Conservation (phyloP, 2,329 filamentous ascomycete species). For the Colletotrichum viniferum region DNA sequence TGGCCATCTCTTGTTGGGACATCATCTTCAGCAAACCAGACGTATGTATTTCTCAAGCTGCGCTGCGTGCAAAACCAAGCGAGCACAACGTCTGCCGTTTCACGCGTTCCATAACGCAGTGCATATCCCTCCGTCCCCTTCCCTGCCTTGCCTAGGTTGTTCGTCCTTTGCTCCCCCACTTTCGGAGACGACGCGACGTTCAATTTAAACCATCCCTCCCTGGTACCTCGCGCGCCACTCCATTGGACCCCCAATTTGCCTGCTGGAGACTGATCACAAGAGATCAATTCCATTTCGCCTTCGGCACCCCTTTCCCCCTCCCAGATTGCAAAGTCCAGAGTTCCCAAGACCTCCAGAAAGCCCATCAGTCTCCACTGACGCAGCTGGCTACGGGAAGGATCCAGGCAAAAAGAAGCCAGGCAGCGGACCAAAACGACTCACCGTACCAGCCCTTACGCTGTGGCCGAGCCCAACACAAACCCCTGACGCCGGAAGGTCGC, state of each 20-base stretch:
- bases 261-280: constrained; percentile 15
- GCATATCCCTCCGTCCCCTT: background rate
- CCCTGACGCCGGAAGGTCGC: constrained; percentile 18
- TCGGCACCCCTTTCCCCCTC: background rate
- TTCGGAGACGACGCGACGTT: constrained; percentile 18
- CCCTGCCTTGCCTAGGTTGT: background rate
- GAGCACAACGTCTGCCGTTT: background rate
- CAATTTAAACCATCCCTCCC: constrained; percentile 18
- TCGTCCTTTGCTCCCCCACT: constrained; percentile 1
- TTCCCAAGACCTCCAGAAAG: background rate
- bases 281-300: constrained; percentile 2
- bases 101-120: constrained; percentile 2
- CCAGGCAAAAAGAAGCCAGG: background rate
- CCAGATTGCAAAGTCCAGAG: background rate
- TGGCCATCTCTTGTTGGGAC: background rate
- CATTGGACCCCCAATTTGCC: constrained; percentile 18
- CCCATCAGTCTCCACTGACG: background rate
- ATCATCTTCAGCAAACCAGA: background rate
- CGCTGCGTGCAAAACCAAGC: background rate
- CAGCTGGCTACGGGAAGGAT: background rate
- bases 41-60: background rate
- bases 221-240: constrained; percentile 11
- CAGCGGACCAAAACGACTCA: background rate
- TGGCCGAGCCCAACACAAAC: constrained; percentile 8
- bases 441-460: constrained; percentile 7